phyloP scores from a whole-genome alignment of 371 early-diverging fungal genomes.

The Parasitella parasitica region DNA sequence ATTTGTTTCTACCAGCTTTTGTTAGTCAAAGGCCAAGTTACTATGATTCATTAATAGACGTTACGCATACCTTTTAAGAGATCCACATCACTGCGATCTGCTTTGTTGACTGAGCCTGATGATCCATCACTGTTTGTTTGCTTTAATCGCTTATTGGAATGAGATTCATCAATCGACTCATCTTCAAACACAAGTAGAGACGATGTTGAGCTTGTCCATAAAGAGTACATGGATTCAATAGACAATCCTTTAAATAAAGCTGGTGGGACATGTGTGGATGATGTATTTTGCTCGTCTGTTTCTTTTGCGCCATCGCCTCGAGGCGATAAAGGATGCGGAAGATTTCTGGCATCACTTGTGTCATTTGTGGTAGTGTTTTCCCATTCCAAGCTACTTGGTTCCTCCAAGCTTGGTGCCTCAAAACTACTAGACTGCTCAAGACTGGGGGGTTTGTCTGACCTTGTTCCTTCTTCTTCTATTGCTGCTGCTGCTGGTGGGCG shows the following conservation, averaged over 20 bases:
- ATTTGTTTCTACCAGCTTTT: background rate
- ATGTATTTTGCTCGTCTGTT: background rate
- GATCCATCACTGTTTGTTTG: background rate
- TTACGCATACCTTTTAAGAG: background rate
- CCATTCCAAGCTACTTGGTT: background rate
- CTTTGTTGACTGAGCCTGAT: background rate
- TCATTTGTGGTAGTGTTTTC: background rate
- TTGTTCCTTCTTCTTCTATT: too few relatives aligned
- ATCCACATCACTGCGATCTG: background rate
- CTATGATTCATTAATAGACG: too few relatives aligned
- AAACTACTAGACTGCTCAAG: background rate
- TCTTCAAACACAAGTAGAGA: background rate
- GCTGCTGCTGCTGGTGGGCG: background rate
- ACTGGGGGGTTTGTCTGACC: background rate
- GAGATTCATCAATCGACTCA: background rate
- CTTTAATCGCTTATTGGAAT: background rate
- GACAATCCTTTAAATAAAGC: conserved; percentile 7
- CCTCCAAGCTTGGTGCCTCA: background rate
- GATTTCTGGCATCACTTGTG: background rate
- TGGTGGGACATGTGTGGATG: background rate
- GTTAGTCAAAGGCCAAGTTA: too few relatives aligned
- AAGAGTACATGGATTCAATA: conserved; percentile 21
- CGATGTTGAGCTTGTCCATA: conserved; percentile 9
- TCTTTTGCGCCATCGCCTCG: background rate
- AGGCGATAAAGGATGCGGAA: background rate